phyloP scores from a whole-genome alignment of 208 protist genomes.

The Angomonas desouzai region DNA sequence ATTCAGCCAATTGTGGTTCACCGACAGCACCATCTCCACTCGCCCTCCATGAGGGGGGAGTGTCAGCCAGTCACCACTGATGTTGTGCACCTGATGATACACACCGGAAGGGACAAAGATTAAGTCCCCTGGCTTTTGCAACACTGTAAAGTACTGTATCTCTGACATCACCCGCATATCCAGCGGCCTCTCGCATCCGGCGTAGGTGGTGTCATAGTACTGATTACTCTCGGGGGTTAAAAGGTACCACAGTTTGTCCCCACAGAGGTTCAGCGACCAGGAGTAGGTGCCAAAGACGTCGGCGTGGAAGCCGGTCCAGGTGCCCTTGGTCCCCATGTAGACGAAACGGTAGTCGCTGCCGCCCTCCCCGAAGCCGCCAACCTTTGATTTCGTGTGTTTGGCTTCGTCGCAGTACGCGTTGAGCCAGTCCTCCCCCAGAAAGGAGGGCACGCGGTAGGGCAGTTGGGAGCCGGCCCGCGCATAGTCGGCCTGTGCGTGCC shows the following conservation, averaged over 20 bases:
- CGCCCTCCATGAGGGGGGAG: conserved; percentile 5
- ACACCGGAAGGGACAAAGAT: conserved; percentile 80
- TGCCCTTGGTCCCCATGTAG: conserved; percentile 66
- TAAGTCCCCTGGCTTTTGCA: conserved; percentile 72
- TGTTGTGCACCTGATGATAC: conserved; percentile 84
- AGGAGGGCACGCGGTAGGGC: conserved; percentile 69
- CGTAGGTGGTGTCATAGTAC: conserved; percentile 26
- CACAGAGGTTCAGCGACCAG: conserved; percentile 86
- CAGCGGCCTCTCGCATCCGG: conserved; percentile 33
- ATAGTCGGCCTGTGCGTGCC: conserved; percentile 62
- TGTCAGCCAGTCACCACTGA: conserved; percentile 35
- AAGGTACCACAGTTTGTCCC: conserved; percentile 85
- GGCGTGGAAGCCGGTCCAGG: conserved; percentile 75
- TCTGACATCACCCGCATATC: conserved; percentile 63
- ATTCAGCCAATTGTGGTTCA: conserved; percentile 91
- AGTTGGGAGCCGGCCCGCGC: conserved; percentile 10
- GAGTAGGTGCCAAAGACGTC: conserved; percentile 88
- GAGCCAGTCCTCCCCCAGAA: conserved; percentile 80
- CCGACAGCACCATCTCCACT: conserved; percentile 47
- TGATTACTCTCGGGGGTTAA: conserved; percentile 40
- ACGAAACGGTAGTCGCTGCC: conserved; percentile 78
- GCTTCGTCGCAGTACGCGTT: conserved; percentile 43
- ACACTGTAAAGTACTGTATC: conserved; percentile 34
- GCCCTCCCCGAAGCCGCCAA: conserved; percentile 50
- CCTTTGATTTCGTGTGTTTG: neutral